Evolutionary conservation across 257 asterid genomes (phyloP), one percentile per base, ranked within the genome.

Genomic region (Capsicum rhomboideum): DNA sequence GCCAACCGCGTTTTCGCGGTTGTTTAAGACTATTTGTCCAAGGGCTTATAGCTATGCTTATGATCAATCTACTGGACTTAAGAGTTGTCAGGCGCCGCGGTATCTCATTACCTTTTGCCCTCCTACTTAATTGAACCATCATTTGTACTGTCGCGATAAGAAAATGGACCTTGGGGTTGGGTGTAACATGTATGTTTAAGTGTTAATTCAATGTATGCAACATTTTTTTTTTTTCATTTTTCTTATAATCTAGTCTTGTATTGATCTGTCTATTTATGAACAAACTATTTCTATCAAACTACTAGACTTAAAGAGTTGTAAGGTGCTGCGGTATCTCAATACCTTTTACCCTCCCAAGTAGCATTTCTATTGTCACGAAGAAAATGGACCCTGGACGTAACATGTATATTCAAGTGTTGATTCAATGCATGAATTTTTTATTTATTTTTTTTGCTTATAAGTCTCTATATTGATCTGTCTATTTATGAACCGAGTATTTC

Each of bases 101-200:
- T 93, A 93, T 86, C 88, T 90, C 5, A 84, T 94, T 10, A 90
- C 94, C 18, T 94, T 94, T 31, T 94, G 97, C 86, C 97, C 97
- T 84, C 90, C 96, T 3, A 85, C 54, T 63, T 80, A 59, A 67
- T 29, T 23, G 26, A 23, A 23, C 10, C 23, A 75, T 42, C 61
- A 75, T 46, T 16, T 49, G 0, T 23, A 14, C 58, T 13, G 1
- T 26, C 9, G 3, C 7, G 44, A 14, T 74, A 77, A 74, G 23
- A 74, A 44, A 74, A 74, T 74, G 20, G 37, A 49, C 23, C 21
- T 46, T 46, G 80, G n/a, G n/a, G n/a, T n/a, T n/a, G n/a, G n/a
- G 23, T 40, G 4, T 74, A 46, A 74, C 23, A 8, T 13, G 40
- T 74, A 23, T 14, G 59, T 46, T 74, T 21, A 21, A 46, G 59